Base-by-base conservation (phyloP, 2,329 filamentous ascomycete species). In the Fusarium aywerte region DNA sequence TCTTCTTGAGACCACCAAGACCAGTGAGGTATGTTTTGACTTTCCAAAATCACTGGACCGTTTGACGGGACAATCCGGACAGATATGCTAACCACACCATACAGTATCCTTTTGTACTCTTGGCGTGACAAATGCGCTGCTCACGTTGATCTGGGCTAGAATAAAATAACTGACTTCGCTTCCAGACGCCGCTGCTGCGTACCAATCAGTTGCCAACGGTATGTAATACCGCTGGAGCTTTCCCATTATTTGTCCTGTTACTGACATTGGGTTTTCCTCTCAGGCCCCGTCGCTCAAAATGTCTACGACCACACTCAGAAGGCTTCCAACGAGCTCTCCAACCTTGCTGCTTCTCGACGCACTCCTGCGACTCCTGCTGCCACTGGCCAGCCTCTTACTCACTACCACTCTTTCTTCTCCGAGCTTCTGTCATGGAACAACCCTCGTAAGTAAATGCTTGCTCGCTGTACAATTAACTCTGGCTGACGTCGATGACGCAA, bases 381-480 rank as follows among this genome's bases (percentile, higher is more conserved):
- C 64, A 88, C 85, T 44, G 87, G 86, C 72, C 87, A 90, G 77
- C 84, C 85, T 49, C 78, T 90, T 74, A 90, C 87, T 60, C 87
- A 90, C 78, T 91, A 90, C 77, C 88, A 91, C 80, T 90, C 88
- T 16, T 87, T 90, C 79, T 91, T 91, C 79, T 85, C 84, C 49
- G 87, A 89, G 76, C 83, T 91, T 58, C 81, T 91, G 64, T 90
- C 88, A 69, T 91, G 89, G 87, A 84, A 89, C 75, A 88, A 89
- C 76, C 87, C 87, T 75, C 85, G 87, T 88, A 82, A 75, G 85
- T 82, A 25, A 29, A 63, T 35, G 32, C 44, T 21, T 39, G 25
- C 43, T 48, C 21, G 51, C 44, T 39, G 31, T 15, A 7, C 31
- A 35, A 32, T 21, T 32, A 25, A 29, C 58, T 54, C 58, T 65